Base-by-base conservation (phyloP, 1,139 yeast genomes). In the Diutina rugosa region DNA sequence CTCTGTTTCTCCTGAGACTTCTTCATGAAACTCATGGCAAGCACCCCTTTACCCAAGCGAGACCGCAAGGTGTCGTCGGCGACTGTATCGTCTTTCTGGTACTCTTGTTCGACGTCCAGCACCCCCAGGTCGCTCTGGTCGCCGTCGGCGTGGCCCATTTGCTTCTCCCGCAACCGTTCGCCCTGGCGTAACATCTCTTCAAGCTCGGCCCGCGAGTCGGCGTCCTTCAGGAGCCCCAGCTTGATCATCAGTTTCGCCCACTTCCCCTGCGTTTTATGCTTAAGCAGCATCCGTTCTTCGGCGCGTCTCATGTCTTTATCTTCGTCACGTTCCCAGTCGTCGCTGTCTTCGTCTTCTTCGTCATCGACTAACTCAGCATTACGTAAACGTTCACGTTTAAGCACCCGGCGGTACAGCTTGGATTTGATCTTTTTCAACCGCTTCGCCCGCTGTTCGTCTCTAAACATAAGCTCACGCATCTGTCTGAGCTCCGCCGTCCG, bases 401-500 rank as follows among this genome's bases (percentile, higher is more conserved):
- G 85, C 57, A 91, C 85, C 67, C 88, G 85, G 65, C 90, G 89
- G 71, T 84, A 93, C 6, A 90, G 80, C 70, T 91, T 95, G 53
- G 97, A 90, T 70, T 93, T 93, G 71, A 93, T 93, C 72, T 91
- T 93, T 74, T 91, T 91, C 64, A 93, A 80, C 63, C 99, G 80
- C 69, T 82, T 90, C 26, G 98, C 90, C 67, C 89, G 85, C 65
- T 85, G 82, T 72, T 93, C 97, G 65, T 93, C 97, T 65, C 98
- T 80, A 72, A 90, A 93, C 96, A 93, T 89, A 61, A 93, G 79
- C 66, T 93, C 99, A 61, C 99, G 81, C 97, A 90, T 90, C 65
- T 87, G 71, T 63, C 98, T 80, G 62, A 93, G 78, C 69, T 93
- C 97, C 58, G 82, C 80, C 14, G 95, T 86, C 61, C 96, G 80